Evolutionary conservation across 495 filamentous ascomycete species (phyloP), one percentile per base, ranked within the genome.

Genomic region (Tetracladium setigerum): DNA sequence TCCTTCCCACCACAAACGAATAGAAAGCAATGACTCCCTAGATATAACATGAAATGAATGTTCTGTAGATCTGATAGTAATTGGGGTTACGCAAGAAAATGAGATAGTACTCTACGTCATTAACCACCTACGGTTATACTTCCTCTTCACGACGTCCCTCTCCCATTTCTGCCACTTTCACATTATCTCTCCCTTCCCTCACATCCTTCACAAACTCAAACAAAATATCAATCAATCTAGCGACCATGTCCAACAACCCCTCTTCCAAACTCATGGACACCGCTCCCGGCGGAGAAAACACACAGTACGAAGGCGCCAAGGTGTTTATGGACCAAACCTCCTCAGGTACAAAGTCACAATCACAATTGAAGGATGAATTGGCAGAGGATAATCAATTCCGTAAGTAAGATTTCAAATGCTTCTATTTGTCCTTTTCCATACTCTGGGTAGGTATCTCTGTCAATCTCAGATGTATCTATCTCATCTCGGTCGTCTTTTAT

Each of bases 241-340:
- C 2, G 2, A 43, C 32, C 3, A 56, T 56, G 54, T 46, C 54
- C 4, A 16, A 53, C 41, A 34, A 44, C 16, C 46, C 24, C 8
- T 47, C 50, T 41, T 50, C 65, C 9, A 64, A 66, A 50, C 64
- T 85, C 5, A 69, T 83, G 65, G 74, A 82, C 52, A 81, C 74
- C 31, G 73, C 72, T 47, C 71, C 76, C 32, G 82, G 82, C 48
- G 82, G 82, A 40, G 78, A 84, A 60, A 68, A 64, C 50, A 76
- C 76, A 5, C 81, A 82, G 77, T 84, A 86, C 57, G 81, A 84
- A 61, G 77, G 72, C 27, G 76, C 76, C 27, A 56, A 68, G 11
- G 66, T 63, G 18, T 68, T 71, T 33, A 74, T 65, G 22, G 22
- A 27, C 7, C 2, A 46, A 70, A 27, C 66, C 70, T 1, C 73